Evolutionary conservation across 257 asterid genomes (phyloP).

Genomic region (Orobanche coerulescens): DNA sequence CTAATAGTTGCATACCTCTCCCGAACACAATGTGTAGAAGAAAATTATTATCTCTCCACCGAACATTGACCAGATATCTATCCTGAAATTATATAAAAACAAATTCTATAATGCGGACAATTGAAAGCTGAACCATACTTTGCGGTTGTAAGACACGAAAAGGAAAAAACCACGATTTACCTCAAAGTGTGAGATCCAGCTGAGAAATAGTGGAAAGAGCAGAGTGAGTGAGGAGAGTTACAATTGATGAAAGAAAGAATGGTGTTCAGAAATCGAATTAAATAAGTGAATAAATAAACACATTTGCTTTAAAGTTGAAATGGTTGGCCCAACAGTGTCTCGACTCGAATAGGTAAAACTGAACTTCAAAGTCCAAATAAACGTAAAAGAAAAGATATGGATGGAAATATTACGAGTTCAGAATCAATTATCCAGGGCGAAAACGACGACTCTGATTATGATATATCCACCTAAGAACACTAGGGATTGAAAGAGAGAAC

Average conservation of each 20-base stretch:
- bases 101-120: constrained; percentile 24
- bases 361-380: too few relatives aligned
- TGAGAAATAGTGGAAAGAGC: constrained; percentile 19
- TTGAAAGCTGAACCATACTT: constrained; percentile 17
- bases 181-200: constrained; percentile 35
- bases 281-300: background rate
- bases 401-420: too few relatives aligned
- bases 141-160: background rate
- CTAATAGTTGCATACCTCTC: background rate
- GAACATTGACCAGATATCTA: too few relatives aligned
- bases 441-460: too few relatives aligned
- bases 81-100: background rate
- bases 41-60: background rate
- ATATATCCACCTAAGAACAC: too few relatives aligned
- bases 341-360: too few relatives aligned
- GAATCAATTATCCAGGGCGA: too few relatives aligned
- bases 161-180: constrained; percentile 1
- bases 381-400: too few relatives aligned
- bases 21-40: background rate
- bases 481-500: too few relatives aligned
- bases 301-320: constrained; percentile 13
- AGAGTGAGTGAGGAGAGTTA: background rate
- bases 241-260: constrained; percentile 5
- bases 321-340: background rate
- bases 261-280: background rate